A percentile compares a stretch with the other conserved stretches of the same genome.
These are phyloP conservation scores for Colletotrichum sp. DNA, from an alignment of 2,329 filamentous ascomycete genomes.

Conservation along the genomic window DNA sequence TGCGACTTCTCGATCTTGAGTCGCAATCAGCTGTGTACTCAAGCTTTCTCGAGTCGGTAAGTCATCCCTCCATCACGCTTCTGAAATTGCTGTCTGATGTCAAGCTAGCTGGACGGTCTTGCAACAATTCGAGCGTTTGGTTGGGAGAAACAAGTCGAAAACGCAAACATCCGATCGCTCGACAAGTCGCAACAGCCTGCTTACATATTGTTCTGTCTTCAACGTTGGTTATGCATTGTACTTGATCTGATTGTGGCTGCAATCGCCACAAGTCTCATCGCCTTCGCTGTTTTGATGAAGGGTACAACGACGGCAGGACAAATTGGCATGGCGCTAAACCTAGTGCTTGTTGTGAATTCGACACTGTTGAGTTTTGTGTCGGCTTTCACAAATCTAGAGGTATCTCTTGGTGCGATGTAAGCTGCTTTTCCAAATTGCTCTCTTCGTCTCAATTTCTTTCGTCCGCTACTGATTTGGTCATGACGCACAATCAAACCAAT, in stretches of 20 bases:
- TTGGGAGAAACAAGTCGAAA: constrained; percentile 50
- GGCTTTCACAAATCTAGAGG: constrained; percentile 34
- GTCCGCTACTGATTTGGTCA: not conserved
- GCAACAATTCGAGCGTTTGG: constrained; percentile 60
- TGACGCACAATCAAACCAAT: too few species aligned
- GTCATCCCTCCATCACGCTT: not conserved
- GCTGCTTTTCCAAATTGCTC: not conserved
- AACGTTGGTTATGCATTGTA: constrained; percentile 61
- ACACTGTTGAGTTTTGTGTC: constrained; percentile 32
- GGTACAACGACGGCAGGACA: constrained; percentile 13
- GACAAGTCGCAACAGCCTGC: constrained; percentile 61
- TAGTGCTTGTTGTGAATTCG: constrained; percentile 30
- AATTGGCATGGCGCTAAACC: constrained; percentile 27
- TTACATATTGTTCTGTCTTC: constrained; percentile 61
- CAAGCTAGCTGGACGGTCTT: constrained; percentile 41
- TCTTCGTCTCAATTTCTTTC: not conserved
- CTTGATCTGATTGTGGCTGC: constrained; percentile 53
- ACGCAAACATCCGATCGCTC: constrained; percentile 51
- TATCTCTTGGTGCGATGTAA: constrained; percentile 29
- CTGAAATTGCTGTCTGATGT: not conserved
- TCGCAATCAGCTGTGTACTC: constrained; percentile 44
- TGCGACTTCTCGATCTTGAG: constrained; percentile 47
- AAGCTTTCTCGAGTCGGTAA: constrained; percentile 46
- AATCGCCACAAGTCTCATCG: constrained; percentile 51
- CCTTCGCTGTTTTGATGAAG: constrained; percentile 39